A percentile compares a stretch with the other conserved stretches of the same genome.
Evolutionary conservation across 805 yeast genomes (phyloP).

Genomic region (Wickerhamomyces hampshirensis): DNA sequence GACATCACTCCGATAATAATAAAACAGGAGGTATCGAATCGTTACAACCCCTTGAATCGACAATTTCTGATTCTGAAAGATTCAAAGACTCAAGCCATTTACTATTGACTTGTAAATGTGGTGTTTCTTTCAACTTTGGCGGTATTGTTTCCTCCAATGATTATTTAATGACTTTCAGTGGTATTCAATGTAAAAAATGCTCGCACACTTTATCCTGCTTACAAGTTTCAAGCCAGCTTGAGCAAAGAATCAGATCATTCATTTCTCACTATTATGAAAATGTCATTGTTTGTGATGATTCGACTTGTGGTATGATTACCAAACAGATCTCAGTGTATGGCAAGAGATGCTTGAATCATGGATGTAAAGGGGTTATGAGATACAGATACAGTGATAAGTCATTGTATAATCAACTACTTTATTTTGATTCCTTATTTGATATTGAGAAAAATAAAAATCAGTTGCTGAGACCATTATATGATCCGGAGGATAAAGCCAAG

Average conservation of each 20-base stretch:
- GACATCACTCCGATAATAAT: conserved; percentile 27
- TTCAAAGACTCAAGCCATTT: conserved; percentile 62
- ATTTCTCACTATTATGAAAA: conserved; percentile 81
- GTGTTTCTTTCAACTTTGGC: conserved; percentile 55
- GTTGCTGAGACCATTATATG: conserved; percentile 49
- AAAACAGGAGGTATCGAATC: conserved; percentile 29
- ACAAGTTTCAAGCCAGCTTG: conserved; percentile 67
- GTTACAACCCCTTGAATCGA: conserved; percentile 74
- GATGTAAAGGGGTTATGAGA: conserved; percentile 74
- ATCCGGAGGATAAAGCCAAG: conserved; percentile 28
- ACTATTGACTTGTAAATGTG: conserved; percentile 58
- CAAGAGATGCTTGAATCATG: conserved; percentile 61
- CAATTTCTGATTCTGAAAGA: conserved; percentile 75
- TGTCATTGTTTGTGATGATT: conserved; percentile 80
- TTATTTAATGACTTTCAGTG: conserved; percentile 59
- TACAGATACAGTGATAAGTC: conserved; percentile 73
- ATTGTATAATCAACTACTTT: conserved; percentile 80
- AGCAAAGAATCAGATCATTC: conserved; percentile 60
- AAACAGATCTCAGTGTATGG: conserved; percentile 90
- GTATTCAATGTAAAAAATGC: conserved; percentile 68
- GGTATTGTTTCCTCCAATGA: conserved; percentile 66
- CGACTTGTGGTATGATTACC: conserved; percentile 73
- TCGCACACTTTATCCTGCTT: conserved; percentile 44
- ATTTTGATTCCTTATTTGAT: conserved; percentile 75
- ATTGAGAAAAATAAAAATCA: conserved; percentile 66